Evolutionary conservation across 2,329 filamentous ascomycete species (phyloP), one percentile per base, ranked within the genome.

Genomic region (Elsinoe necatrix): DNA sequence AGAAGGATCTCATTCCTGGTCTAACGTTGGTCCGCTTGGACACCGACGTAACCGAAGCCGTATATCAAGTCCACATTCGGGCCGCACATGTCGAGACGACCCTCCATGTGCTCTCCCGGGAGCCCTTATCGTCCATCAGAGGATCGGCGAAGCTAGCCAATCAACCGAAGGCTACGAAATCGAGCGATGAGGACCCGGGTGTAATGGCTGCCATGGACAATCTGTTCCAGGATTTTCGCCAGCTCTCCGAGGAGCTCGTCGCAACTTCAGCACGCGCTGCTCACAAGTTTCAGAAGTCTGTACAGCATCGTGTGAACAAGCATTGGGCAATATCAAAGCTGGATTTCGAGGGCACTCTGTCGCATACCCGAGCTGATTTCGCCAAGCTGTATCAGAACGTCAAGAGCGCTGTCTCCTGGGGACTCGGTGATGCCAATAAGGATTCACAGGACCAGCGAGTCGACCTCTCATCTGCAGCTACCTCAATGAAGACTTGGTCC

Each of bases 1-100:
- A 56, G 31, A 35, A 21, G 43, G 54, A 56, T 37, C 54, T 56
- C 14, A 48, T 56, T 25, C 11, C 29, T 23, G 54, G 54, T 31
- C 42, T 56, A 21, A 47, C 54, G 11, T 56, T 42, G 18, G 27
- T 56, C 5, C 18, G n/a, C 18, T 23, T 56, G 3, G 42, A 47
- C 16, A 14, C 20, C 7, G 23, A 21, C 18, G 16, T n/a, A 3
- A 1, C 29, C 11, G 31, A 52, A n/a, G 20, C 31, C 3, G 7
- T 52, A 2, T 35, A 37, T 29, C 8, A 35, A 4, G 29, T 52
- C 18, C 6, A 52, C 6, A 31, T 52, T 16, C 31, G 34, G 8
- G 18, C 29, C 11, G 48, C 31, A n/a, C 48, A 52, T 20, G 16
- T 52, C 9, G 25, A 29, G 8, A 20, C 27, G n/a, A 52, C 29